phyloP scores from a whole-genome alignment of 257 asterid genomes.

The Echium plantagineum region DNA sequence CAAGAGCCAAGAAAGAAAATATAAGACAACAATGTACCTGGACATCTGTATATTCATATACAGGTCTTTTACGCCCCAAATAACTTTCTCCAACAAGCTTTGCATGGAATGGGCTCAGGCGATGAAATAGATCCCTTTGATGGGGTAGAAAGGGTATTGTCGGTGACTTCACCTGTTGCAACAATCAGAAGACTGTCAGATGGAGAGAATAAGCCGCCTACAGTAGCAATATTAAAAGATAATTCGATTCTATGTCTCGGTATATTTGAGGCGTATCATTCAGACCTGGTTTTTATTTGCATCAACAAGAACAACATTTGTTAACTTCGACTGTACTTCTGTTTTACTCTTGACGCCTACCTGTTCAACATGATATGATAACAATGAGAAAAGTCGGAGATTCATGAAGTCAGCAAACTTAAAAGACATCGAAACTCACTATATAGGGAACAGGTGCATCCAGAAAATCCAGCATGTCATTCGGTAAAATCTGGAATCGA shows the following conservation, averaged over 20 bases:
- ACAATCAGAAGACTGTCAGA: slow-evolving; percentile 17
- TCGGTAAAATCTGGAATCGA: slow-evolving; percentile 72
- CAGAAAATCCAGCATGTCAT: slow-evolving; percentile 96
- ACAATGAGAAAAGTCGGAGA: slow-evolving; percentile 3
- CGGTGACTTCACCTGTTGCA: slow-evolving; percentile 65
- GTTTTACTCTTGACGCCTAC: slow-evolving; percentile 89
- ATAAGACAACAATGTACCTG: slow-evolving; percentile 40
- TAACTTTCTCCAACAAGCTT: slow-evolving; percentile 93
- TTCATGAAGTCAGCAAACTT: slow-evolving; percentile 1
- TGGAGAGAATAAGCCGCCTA: background rate
- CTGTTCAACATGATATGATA: slow-evolving; percentile 35
- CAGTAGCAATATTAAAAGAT: background rate
- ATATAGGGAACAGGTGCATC: slow-evolving; percentile 99
- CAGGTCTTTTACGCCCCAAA: slow-evolving; percentile 83
- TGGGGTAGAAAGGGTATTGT: slow-evolving; percentile 78
- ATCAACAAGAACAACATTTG: slow-evolving; percentile 70
- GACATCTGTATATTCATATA: slow-evolving; percentile 67
- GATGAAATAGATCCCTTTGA: slow-evolving; percentile 57
- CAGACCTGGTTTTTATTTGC: slow-evolving; percentile 86
- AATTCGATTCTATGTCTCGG: too few relatives aligned
- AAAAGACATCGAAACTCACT: slow-evolving; percentile 38
- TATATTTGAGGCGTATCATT: slow-evolving; percentile 1
- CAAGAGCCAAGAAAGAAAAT: slow-evolving; percentile 4
- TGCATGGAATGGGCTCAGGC: slow-evolving; percentile 67
- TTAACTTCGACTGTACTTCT: slow-evolving; percentile 77